These are phyloP conservation scores for Gossypium arboreum DNA, from an alignment of 345 rosid genomes.

Conservation along the genomic window DNA sequence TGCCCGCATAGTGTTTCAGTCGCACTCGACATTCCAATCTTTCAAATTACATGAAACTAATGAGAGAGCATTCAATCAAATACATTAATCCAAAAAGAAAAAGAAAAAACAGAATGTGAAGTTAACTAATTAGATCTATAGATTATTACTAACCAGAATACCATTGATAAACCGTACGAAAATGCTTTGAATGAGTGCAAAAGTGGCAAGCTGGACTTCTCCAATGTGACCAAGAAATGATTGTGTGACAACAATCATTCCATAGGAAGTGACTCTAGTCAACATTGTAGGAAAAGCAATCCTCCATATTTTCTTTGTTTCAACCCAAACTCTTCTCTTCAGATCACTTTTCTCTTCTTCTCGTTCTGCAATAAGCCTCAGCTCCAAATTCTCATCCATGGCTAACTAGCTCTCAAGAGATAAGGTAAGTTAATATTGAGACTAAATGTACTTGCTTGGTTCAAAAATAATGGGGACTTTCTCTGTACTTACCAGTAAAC, in stretches of 20 bases:
- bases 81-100: neutral
- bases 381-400: slow-evolving; percentile 19
- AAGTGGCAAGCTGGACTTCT: slow-evolving; percentile 29
- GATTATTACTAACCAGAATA: slow-evolving; percentile 21
- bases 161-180: slow-evolving; percentile 28
- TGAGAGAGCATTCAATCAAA: too few species aligned
- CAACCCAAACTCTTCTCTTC: slow-evolving; percentile 28
- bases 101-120: neutral
- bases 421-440: neutral
- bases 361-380: slow-evolving; percentile 23
- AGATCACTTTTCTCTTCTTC: slow-evolving; percentile 15
- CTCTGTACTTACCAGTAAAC: neutral
- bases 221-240: slow-evolving; percentile 35
- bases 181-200: slow-evolving; percentile 31
- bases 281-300: slow-evolving; percentile 37
- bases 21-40: slow-evolving; percentile 14
- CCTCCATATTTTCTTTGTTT: slow-evolving; percentile 38
- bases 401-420: neutral
- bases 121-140: neutral
- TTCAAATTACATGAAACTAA: neutral
- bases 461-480: neutral
- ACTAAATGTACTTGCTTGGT: neutral
- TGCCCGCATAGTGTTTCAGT: slow-evolving; percentile 8
- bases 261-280: slow-evolving; percentile 29
- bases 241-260: slow-evolving; percentile 38